Evolutionary conservation across 352 stramenopile genomes (phyloP), one percentile per base, ranked within the genome.

Genomic region (Pythium utonaiense): DNA sequence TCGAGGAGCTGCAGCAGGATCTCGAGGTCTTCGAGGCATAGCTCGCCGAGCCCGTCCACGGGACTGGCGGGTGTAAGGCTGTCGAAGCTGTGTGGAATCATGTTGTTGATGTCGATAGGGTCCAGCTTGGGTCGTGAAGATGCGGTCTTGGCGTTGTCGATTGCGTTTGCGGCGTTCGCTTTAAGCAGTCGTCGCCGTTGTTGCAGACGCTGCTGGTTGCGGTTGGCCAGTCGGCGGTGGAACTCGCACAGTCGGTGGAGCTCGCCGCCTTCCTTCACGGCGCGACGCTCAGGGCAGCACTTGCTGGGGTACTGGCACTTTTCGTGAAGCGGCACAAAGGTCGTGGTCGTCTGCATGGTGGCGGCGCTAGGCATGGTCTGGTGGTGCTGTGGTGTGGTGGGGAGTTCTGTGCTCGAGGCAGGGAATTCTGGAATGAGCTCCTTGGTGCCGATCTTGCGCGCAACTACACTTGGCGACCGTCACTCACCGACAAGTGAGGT

Each of bases 221-320:
- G 54, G 44, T 69, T 69, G 2, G 62, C 62, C 24, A 64, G 47
- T 38, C 47, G 34, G 33, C 62, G 62, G 28, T 69, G 62, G 42
- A 60, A 60, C 55, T 69, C 62, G 36, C 62, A 69, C 19, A 69
- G 56, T 1, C 50, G 48, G 50, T 69, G 62, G 38, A 64, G 41
- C 13, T 64, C 31, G 30, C 62, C 62, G 62, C 64, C 40, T 36
- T 57, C 31, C 36, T 69, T 69, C 28, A 64, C 28, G 7, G 56
- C 62, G 24, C 62, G 54, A 7, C 41, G 62, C 21, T 60, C 25
- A 3, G 48, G 60, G 41, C 62, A 69, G 9, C 49, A 54, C 44
- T 69, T 69, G 62, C 62, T 69, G 16, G 62, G 54, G 55, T 69
- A 69, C 41, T 64, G 62, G 41, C 62, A 69, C 22, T 53, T 55